Conservation (phyloP, 2,329 filamentous ascomycete genomes). For the Colletotrichum euphorbiae region DNA sequence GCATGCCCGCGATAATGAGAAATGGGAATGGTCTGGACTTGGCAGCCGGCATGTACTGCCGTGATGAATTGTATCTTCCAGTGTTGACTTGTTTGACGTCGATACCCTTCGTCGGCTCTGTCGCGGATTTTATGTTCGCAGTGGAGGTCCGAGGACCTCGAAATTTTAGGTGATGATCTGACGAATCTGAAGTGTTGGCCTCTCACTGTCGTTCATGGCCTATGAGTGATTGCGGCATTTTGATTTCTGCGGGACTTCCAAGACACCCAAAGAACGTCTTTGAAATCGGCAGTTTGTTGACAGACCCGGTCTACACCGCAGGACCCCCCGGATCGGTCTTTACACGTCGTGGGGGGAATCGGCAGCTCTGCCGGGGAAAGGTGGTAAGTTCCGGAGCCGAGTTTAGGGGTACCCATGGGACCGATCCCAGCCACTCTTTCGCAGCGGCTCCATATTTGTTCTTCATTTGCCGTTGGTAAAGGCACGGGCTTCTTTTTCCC, state of each 20-base stretch:
- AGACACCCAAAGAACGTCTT: not conserved
- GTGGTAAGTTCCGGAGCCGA: slow-evolving; percentile 21
- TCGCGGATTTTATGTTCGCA: not conserved
- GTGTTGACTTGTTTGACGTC: slow-evolving; percentile 21
- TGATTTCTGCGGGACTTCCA: too few relatives aligned
- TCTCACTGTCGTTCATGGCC: not conserved
- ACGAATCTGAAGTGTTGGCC: not conserved
- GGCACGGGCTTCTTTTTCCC: not conserved
- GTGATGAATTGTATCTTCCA: slow-evolving; percentile 12
- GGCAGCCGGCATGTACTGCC: slow-evolving; percentile 23
- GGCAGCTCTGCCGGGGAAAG: slow-evolving; percentile 14
- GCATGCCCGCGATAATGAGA: slow-evolving; percentile 10
- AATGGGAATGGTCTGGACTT: not conserved
- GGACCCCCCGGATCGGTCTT: too few relatives aligned
- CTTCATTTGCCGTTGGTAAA: too few relatives aligned
- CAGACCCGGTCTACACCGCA: not conserved
- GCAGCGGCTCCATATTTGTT: too few relatives aligned
- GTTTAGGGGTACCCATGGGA: slow-evolving; percentile 31
- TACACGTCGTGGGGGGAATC: not conserved
- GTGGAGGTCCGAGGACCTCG: not conserved
- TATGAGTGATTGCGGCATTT: not conserved
- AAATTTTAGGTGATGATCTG: not conserved
- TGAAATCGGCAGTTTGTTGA: not conserved
- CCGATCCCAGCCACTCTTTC: slow-evolving; percentile 27
- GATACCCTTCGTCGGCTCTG: slow-evolving; percentile 32